Evolutionary conservation across 805 yeast genomes (phyloP).

Genomic region (Lipomyces japonicus): DNA sequence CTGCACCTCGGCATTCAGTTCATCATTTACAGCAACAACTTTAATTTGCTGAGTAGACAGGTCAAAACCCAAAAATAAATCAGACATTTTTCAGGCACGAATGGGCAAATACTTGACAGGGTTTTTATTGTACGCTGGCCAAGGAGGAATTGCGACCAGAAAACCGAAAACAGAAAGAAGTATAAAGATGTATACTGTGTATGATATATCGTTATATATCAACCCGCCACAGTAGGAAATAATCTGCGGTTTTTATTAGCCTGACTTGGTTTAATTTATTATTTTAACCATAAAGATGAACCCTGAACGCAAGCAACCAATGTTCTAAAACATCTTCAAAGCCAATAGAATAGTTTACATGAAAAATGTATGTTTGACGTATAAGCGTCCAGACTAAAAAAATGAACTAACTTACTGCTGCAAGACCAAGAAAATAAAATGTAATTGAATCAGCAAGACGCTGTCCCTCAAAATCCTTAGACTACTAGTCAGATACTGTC

Average conservation of each 20-base stretch:
- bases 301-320: no score
- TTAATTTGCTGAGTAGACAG: slow-evolving; percentile 87
- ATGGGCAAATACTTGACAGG: slow-evolving; percentile 43
- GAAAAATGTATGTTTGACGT: not conserved
- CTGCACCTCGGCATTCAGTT: slow-evolving; percentile 52
- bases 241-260: no score
- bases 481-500: not conserved
- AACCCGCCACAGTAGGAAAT: slow-evolving; percentile 50
- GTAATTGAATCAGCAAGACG: slow-evolving; percentile 40
- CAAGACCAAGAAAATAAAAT: slow-evolving; percentile 33
- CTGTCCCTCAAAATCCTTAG: slow-evolving; percentile 53
- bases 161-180: slow-evolving; percentile 38
- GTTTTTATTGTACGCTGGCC: slow-evolving; percentile 51
- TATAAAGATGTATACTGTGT: slow-evolving; percentile 42
- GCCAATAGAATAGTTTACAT: not conserved
- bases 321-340: not conserved
- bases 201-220: slow-evolving; percentile 44
- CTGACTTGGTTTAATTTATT: no score
- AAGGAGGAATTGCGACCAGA: slow-evolving; percentile 53
- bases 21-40: slow-evolving; percentile 58
- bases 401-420: slow-evolving; percentile 31
- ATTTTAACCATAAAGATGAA: no score
- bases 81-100: not conserved
- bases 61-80: slow-evolving; percentile 67
- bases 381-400: no score